Evolutionary conservation across 2,329 filamentous ascomycete species (phyloP).

Genomic region (Sarocladium kiliense): DNA sequence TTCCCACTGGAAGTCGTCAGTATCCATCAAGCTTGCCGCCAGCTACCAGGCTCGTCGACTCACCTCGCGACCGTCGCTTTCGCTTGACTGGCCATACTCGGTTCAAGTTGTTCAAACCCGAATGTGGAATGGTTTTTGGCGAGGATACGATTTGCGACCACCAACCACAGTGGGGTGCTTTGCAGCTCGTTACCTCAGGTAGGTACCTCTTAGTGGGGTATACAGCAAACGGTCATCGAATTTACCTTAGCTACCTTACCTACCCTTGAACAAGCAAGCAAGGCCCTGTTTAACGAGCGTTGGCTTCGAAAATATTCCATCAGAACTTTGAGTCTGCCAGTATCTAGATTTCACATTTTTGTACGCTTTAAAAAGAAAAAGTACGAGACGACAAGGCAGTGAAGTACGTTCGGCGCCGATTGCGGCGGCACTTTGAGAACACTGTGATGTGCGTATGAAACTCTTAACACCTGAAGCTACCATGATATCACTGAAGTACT

Average conservation of each 20-base stretch:
- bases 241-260: background rate
- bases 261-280: background rate
- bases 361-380: no score
- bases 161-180: background rate
- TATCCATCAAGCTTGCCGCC: background rate
- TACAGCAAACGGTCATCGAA: background rate
- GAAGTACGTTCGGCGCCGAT: no score
- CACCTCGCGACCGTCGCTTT: slow-evolving; percentile 32
- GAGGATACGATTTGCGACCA: background rate
- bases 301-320: no score
- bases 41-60: slow-evolving; percentile 10
- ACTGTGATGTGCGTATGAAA: no score
- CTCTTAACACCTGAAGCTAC: no score
- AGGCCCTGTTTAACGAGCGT: no score
- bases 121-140: background rate
- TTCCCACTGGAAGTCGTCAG: slow-evolving; percentile 22
- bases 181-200: background rate
- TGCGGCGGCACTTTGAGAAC: no score
- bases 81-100: slow-evolving; percentile 33
- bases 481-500: no score
- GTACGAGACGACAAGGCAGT: no score
- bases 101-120: background rate
- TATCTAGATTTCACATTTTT: no score
- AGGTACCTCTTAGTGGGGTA: background rate
- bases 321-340: no score